Evolutionary conservation across 2,329 filamentous ascomycete species (phyloP).

Genomic region (Pleurostoma richardsiae): DNA sequence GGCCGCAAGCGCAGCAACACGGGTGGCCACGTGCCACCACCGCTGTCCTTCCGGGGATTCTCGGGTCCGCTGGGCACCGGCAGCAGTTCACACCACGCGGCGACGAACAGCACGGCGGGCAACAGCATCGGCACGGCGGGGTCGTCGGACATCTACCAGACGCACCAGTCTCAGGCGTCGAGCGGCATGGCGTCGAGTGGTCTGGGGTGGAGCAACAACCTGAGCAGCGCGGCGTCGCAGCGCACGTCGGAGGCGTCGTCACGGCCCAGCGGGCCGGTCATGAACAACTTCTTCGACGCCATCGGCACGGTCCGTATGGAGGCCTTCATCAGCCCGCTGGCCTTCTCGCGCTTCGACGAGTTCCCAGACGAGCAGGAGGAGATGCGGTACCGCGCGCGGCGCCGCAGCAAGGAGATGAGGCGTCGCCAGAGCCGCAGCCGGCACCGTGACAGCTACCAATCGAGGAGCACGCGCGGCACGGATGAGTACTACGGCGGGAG

Average conservation of each 20-base stretch:
- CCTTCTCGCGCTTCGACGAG: constrained; percentile 41
- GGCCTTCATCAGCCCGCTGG: constrained; percentile 75
- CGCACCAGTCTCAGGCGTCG: constrained; percentile 11
- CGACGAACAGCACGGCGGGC: constrained; percentile 52
- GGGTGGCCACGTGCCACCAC: constrained; percentile 65
- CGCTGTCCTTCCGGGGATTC: constrained; percentile 74
- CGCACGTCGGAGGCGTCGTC: constrained; percentile 54
- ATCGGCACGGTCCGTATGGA: constrained; percentile 95
- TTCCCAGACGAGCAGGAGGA: constrained; percentile 46
- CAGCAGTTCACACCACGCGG: constrained; percentile 34
- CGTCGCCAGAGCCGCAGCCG: constrained; percentile 48
- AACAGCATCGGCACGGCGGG: constrained; percentile 38
- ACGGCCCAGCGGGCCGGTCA: constrained; percentile 26
- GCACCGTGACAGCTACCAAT: constrained; percentile 45
- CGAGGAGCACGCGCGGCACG: constrained; percentile 36
- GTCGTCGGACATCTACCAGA: constrained; percentile 18
- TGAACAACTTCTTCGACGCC: constrained; percentile 71
- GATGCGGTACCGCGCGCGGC: constrained; percentile 37
- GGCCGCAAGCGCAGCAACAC: constrained; percentile 88
- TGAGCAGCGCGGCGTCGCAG: constrained; percentile 29
- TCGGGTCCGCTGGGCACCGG: constrained; percentile 47
- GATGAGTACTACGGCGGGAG: constrained; percentile 45
- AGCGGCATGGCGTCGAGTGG: constrained; percentile 7
- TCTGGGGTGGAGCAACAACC: constrained; percentile 8
- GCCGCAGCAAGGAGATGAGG: constrained; percentile 51